Evolutionary conservation across 345 rosid genomes (phyloP), one percentile per base, ranked within the genome.

Genomic region (Linum lewisii): DNA sequence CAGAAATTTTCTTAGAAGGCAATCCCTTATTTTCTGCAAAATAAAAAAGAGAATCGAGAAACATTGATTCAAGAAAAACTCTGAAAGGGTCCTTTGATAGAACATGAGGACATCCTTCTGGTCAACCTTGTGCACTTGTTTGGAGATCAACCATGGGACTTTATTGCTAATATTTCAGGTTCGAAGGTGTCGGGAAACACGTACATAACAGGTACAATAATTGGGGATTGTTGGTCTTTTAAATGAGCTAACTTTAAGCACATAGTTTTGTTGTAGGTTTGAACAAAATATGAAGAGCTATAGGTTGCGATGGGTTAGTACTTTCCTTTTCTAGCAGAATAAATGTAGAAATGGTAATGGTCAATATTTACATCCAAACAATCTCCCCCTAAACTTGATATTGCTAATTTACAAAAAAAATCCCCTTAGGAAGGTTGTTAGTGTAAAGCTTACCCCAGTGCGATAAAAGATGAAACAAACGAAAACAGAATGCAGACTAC

Each of bases 141-240:
- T 61, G 99, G 99, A 51, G 97, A 93, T 75, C 94, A 97, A 57
- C 80, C 95, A 72, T 93, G 99, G 99, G 97, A 93, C 69, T 93
- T 82, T 84, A 80, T 93, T 63, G 97, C 99, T 0, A 83, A 93
- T 77, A 90, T 93, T 73, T 93, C 99, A 93, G 99, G 99, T 93
- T 93, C 89, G 97, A 89, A 87, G 96, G 97, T 86, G 99, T 97
- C 75, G 99, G 99, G 99, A 83, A 95, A 84, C 78, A 78, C 67
- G 60, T 77, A 70, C n/a, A n/a, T n/a, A n/a, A 58, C 85, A 87
- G 94, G 97, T 87, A 82, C 71, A 88, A 25, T 73, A 75, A 62
- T 73, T 66, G 78, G 75, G 58, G 79, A 74, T 79, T 73, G 74
- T 69, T 61, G 79, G 78, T 66, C 79, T 75, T 59, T 66, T 68